These are phyloP conservation scores for Cryptococcus depauperatus DNA, from an alignment of 1,284 basidiomycete species.

Conservation along the genomic window DNA sequence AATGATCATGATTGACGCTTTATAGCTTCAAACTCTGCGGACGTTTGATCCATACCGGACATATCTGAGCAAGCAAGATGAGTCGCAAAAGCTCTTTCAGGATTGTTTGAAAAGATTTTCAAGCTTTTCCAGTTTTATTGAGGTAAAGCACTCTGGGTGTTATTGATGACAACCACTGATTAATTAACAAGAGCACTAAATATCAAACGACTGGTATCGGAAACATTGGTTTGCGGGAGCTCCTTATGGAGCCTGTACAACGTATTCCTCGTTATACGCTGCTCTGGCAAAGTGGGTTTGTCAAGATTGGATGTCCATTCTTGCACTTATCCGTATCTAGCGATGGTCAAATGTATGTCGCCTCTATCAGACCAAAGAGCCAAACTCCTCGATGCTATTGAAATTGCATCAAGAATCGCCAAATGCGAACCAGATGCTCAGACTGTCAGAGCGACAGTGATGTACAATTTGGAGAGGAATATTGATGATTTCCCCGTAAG, in stretches of 20 bases:
- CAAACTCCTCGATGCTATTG: conserved; percentile 75
- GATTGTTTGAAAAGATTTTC: conserved; percentile 67
- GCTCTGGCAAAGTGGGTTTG: conserved; percentile 61
- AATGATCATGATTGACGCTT: neutral
- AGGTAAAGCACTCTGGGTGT: conserved; percentile 53
- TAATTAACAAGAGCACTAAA: conserved; percentile 62
- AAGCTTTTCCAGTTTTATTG: conserved; percentile 72
- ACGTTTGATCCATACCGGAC: conserved; percentile 86
- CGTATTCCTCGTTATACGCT: conserved; percentile 93
- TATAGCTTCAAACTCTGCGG: conserved; percentile 59
- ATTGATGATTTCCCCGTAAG: conserved; percentile 79
- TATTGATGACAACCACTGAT: conserved; percentile 2
- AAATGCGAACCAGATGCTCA: conserved; percentile 85
- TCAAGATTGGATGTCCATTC: conserved; percentile 8
- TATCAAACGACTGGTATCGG: conserved; percentile 71
- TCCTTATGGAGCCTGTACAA: conserved; percentile 99
- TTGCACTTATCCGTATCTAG: conserved; percentile 21
- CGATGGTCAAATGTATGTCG: conserved; percentile 79
- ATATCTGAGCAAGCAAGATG: conserved; percentile 87
- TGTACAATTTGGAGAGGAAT: conserved; percentile 75
- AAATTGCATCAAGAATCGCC: conserved; percentile 83
- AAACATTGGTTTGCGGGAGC: conserved; percentile 83
- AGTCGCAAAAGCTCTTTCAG: conserved; percentile 82
- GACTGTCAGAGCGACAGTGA: conserved; percentile 77
- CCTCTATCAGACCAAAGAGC: conserved; percentile 66